phyloP scores from a whole-genome alignment of 176 grass and related monocot genomes.

The Zea luxurians region DNA sequence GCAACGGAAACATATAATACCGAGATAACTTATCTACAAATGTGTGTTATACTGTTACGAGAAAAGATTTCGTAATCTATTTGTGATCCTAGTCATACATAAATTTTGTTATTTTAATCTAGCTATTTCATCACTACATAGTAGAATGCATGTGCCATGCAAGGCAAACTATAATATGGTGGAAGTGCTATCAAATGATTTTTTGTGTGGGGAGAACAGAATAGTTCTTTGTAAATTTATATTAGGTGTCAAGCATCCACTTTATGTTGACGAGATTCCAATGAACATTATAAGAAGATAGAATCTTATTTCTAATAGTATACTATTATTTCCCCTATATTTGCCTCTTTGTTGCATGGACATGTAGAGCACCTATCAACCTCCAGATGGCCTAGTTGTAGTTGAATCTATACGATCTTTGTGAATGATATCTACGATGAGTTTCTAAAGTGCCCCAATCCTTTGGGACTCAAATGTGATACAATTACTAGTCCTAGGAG shows the following conservation, averaged over 20 bases:
- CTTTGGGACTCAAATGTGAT: too few species aligned
- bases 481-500: too few species aligned
- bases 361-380: slow-evolving; percentile 34
- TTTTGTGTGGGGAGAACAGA: slow-evolving; percentile 46
- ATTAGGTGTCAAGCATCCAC: slow-evolving; percentile 66
- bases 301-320: slow-evolving; percentile 77
- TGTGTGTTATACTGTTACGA: too few species aligned
- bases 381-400: slow-evolving; percentile 49
- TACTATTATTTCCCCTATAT: slow-evolving; percentile 50
- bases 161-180: slow-evolving; percentile 43
- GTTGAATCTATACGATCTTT: slow-evolving; percentile 37
- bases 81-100: too few species aligned
- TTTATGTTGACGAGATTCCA: slow-evolving; percentile 81
- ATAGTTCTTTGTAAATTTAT: slow-evolving; percentile 63
- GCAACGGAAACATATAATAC: too few species aligned
- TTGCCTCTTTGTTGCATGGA: slow-evolving; percentile 50
- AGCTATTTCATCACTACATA: too few species aligned
- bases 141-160: too few species aligned
- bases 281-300: slow-evolving; percentile 57
- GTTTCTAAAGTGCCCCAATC: too few species aligned
- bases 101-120: too few species aligned
- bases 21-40: too few species aligned
- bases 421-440: slow-evolving; percentile 42
- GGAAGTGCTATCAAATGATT: slow-evolving; percentile 36
- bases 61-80: too few species aligned